Percentiles rank a stretch among this genome's conserved stretches.
phyloP scores from a whole-genome alignment of 352 stramenopile genomes.

The Phytophthora pistaciae region DNA sequence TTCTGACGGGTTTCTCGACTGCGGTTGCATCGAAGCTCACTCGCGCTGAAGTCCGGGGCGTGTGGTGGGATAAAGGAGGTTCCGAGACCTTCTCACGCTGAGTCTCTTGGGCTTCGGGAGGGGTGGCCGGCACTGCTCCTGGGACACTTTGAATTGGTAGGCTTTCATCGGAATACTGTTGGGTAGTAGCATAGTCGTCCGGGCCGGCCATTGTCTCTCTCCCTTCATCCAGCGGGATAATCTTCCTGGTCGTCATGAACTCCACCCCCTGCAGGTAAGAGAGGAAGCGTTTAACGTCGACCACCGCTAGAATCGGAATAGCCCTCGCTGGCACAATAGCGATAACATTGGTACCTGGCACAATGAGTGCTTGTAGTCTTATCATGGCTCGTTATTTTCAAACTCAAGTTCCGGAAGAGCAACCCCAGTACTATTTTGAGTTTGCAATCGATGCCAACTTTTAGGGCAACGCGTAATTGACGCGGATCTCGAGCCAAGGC shows the following conservation, averaged over 20 bases:
- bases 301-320: slow-evolving; percentile 19
- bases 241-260: slow-evolving; percentile 29
- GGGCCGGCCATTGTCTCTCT: background rate
- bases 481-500: background rate
- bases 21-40: slow-evolving; percentile 28
- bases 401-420: slow-evolving; percentile 1
- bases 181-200: slow-evolving; percentile 1
- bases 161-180: background rate
- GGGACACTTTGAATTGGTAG: slow-evolving; percentile 13
- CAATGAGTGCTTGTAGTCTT: background rate
- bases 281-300: background rate
- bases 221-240: slow-evolving; percentile 24
- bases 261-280: background rate
- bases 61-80: slow-evolving; percentile 4
- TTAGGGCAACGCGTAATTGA: background rate
- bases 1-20: slow-evolving; percentile 13
- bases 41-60: slow-evolving; percentile 3
- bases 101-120: slow-evolving; percentile 4
- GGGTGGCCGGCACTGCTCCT: slow-evolving; percentile 1
- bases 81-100: slow-evolving; percentile 15
- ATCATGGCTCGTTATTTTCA: slow-evolving; percentile 21
- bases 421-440: slow-evolving; percentile 16
- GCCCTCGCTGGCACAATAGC: slow-evolving; percentile 12
- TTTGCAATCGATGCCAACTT: background rate
- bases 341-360: slow-evolving; percentile 25